Evolutionary conservation across 2,329 filamentous ascomycete genomes (phyloP), one percentile per base, ranked within the genome.

Genomic region (Amauroascus niger): DNA sequence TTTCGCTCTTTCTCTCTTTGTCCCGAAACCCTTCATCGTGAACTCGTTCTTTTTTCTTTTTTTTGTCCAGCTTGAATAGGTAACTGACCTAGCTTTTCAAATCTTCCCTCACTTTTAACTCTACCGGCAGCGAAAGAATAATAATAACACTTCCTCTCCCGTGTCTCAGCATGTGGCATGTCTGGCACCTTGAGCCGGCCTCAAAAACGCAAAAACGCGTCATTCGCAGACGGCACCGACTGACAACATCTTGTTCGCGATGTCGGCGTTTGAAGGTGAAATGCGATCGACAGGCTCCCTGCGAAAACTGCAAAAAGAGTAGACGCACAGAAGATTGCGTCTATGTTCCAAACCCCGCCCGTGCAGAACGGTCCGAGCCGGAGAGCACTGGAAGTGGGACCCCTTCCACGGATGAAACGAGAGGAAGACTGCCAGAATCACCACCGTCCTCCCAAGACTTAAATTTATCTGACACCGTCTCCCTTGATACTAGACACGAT

Each of bases 261-360:
- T 57, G 55, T 33, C 41, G 52, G 14, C 55, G 55, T n/a, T 45
- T 57, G 33, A 57, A 57, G 37, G 52, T 57, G 18, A 54, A 51
- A 30, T 57, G 55, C 20, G 52, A 57, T 39, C 46, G 55, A 14
- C 41, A 47, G 35, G 46, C 41, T 16, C 55, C 55, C 22, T 57
- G 55, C 30, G 50, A 44, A n/a, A 32, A 53, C 24, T 56, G 54
- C 44, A 35, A 33, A 20, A 49, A 41, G 33, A 56, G 46, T 33
- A 53, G 53, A 16, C 50, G 43, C 14, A 33, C 16, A 18, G 46
- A 56, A 6, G 50, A 56, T 39, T 56, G 54, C 45, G 26, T 33
- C n/a, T 57, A 54, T 18, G 14, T 35, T 5, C 51, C 46, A 18
- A 50, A 40, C 32, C n/a, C 46, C 26, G 18, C 49, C 39, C 24